Evolutionary conservation across 768 basidiomycete species (phyloP).

Genomic region (Pleurotus djamor): DNA sequence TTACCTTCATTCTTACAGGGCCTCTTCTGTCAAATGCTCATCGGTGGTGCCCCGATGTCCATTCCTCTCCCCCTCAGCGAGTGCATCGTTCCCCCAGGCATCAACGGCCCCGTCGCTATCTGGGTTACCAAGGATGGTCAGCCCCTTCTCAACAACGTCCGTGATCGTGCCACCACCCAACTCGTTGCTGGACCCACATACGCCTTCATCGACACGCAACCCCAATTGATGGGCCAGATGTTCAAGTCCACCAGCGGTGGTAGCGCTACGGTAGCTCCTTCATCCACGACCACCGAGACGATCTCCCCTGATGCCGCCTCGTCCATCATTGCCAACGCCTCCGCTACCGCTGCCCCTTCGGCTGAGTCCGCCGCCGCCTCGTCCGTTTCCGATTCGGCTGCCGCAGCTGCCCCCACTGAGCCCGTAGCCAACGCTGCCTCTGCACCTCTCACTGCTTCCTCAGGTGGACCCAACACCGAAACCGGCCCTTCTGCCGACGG

Average conservation of each 20-base stretch:
- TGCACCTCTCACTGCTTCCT: constrained; percentile 13
- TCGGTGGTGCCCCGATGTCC: constrained; percentile 56
- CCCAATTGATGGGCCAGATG: constrained; percentile 49
- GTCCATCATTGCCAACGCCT: constrained; percentile 16
- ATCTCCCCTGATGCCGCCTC: constrained; percentile 15
- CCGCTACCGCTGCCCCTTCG: constrained; percentile 16
- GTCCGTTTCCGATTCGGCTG: constrained; percentile 27
- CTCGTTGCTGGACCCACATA: constrained; percentile 73
- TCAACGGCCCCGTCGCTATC: constrained; percentile 76
- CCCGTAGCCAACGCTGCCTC: constrained; percentile 13
- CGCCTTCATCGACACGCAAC: constrained; percentile 60
- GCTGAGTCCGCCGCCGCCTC: constrained; percentile 30
- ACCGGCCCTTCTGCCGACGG: constrained; percentile 42
- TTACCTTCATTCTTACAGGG: constrained; percentile 26
- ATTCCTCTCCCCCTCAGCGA: constrained; percentile 55
- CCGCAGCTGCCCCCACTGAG: constrained; percentile 14
- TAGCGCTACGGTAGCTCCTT: constrained; percentile 10
- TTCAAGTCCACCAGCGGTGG: constrained; percentile 23
- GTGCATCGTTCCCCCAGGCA: constrained; percentile 62
- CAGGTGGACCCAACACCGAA: constrained; percentile 33
- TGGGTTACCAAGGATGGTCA: constrained; percentile 64
- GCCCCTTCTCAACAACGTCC: constrained; percentile 62
- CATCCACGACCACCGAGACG: constrained; percentile 16
- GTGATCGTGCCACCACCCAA: constrained; percentile 48
- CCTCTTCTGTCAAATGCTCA: constrained; percentile 74